Conservation (phyloP, 768 basidiomycete species). For the Suillus subaureus region DNA sequence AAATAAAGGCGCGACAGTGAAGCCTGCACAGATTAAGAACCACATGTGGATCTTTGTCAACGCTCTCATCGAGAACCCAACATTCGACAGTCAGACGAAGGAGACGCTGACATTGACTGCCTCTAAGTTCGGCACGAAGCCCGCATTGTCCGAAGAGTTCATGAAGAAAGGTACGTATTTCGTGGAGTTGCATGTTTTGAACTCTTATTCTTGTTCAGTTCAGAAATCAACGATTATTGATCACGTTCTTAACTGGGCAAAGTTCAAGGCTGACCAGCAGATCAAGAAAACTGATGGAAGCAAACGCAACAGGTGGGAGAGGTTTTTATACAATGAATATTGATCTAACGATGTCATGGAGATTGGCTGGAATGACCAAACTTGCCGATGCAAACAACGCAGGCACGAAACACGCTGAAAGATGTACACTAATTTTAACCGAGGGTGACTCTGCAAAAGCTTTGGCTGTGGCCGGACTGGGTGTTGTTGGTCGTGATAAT, state of each 20-base stretch:
- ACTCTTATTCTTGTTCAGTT: conserved; percentile 48
- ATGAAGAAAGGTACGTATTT: conserved; percentile 82
- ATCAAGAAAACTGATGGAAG: conserved; percentile 95
- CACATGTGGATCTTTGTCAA: conserved; percentile 99
- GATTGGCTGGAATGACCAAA: conserved; percentile 89
- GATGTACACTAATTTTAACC: conserved; percentile 94
- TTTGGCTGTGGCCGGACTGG: conserved; percentile 91
- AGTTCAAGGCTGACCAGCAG: conserved; percentile 94
- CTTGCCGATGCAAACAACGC: conserved; percentile 98
- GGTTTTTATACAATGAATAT: not conserved
- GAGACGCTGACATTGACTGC: conserved; percentile 87
- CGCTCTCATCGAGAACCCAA: conserved; percentile 93
- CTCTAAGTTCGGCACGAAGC: conserved; percentile 90
- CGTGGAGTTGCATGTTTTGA: conserved; percentile 1
- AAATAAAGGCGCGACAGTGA: conserved; percentile 96
- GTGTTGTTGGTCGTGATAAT: conserved; percentile 93
- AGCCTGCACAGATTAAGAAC: conserved; percentile 91
- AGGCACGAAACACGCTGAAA: conserved; percentile 74
- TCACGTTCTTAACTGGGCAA: conserved; percentile 93
- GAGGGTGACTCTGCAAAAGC: conserved; percentile 99
- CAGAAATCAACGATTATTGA: conserved; percentile 89
- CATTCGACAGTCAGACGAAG: conserved; percentile 99
- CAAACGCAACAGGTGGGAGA: conserved; percentile 77
- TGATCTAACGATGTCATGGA: conserved; percentile 31
- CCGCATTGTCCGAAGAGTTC: conserved; percentile 85